Evolutionary conservation across 2,329 filamentous ascomycete genomes (phyloP).

Genomic region (Hymenoscyphus occultus): DNA sequence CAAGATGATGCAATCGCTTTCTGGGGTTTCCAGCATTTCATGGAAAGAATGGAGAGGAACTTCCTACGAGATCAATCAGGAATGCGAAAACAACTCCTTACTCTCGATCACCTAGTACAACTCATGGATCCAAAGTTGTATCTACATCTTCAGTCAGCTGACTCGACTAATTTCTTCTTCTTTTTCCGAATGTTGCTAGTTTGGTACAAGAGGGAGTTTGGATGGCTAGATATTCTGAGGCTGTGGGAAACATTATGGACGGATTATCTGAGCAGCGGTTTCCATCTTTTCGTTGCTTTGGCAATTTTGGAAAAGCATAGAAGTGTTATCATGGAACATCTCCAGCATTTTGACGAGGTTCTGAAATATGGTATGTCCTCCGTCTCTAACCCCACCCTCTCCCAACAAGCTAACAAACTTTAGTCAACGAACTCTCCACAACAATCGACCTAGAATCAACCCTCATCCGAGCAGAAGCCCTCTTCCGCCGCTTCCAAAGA

Average conservation of each 20-base stretch:
- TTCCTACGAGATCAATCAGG: constrained; percentile 94
- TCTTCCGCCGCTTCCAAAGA: constrained; percentile 85
- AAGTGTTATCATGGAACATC: constrained; percentile 92
- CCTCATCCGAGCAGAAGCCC: constrained; percentile 79
- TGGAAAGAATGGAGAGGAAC: constrained; percentile 97
- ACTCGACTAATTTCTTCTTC: constrained; percentile 99
- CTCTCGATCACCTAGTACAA: constrained; percentile 90
- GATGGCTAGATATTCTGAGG: constrained; percentile 79
- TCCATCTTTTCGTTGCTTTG: constrained; percentile 90
- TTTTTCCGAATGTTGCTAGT: constrained; percentile 99
- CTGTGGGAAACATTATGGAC: constrained; percentile 96
- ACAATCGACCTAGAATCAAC: constrained; percentile 89
- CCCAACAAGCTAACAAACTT: neutral
- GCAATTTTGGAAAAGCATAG: constrained; percentile 94
- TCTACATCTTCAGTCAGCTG: constrained; percentile 80
- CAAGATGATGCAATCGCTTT: constrained; percentile 97
- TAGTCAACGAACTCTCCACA: constrained; percentile 91
- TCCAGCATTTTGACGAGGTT: constrained; percentile 94
- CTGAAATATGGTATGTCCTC: constrained; percentile 78
- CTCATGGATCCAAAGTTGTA: constrained; percentile 96
- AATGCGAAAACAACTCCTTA: constrained; percentile 88
- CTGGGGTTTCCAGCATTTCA: constrained; percentile 94
- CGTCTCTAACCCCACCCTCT: constrained; percentile 6
- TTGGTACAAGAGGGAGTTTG: constrained; percentile 98
- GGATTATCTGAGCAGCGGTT: constrained; percentile 82